Evolutionary conservation across 2,329 filamentous ascomycete species (phyloP), one percentile per base, ranked within the genome.

Genomic region (Microthyrium microscopicum): DNA sequence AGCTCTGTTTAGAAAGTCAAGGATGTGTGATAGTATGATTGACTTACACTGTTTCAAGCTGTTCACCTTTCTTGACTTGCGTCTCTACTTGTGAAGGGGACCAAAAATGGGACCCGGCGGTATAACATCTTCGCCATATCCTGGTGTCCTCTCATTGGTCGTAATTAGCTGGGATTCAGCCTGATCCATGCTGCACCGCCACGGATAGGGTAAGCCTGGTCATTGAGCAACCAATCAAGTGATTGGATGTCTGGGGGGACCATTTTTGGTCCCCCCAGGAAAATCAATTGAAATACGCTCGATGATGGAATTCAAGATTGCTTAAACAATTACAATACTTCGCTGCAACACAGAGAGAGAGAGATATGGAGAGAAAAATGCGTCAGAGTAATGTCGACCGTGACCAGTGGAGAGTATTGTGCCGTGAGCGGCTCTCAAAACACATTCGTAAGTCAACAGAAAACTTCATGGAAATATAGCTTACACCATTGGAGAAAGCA

Each of bases 401-500:
- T 29, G 13, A 16, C 26, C 13, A 29, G 26, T 29, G 17, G 26
- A 16, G 26, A 29, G 26, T 9, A 29, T 16, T 29, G 17, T 29
- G 17, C 26, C 8, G 26, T 29, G 17, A 29, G 26, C 26, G 26
- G 26, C 26, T 8, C 26, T 16, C 13, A 29, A 29, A 29, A 29
- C 26, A 29, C 15, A 29, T 29, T 29, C 26, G 26, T 29, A 29
- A 29, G 26, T 29, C 13, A 29, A 29, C 13, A 29, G 26, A 29
- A 29, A 8, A 16, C 26, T 16, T 29, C 13, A 16, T 29, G 13
- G 26, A 29, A 29, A 16, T 29, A 29, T 29, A 29, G 26, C 26
- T 29, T 29, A 29, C 17, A 29, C 26, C 13, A 29, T 29, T 16
- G 17, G 25, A 37, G 32, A 31, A 37, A 24, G 21, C 30, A 35